phyloP scores from a whole-genome alignment of 495 filamentous ascomycete genomes.

The Pseudevernia furfuracea region DNA sequence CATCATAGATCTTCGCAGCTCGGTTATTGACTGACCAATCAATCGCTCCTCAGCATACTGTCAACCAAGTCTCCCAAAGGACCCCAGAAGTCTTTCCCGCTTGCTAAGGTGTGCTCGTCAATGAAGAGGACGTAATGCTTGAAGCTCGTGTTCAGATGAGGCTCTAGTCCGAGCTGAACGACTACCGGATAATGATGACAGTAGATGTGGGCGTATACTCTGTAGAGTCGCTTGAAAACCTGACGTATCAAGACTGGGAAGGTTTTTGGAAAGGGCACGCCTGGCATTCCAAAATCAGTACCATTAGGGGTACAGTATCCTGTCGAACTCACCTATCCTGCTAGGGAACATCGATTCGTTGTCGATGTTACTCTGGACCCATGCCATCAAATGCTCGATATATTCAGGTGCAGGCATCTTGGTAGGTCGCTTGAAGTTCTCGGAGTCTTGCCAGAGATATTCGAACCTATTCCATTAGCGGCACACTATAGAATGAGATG shows the following conservation, averaged over 20 bases:
- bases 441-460: slow-evolving; percentile 95
- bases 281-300: slow-evolving; percentile 38
- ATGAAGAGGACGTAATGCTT: slow-evolving; percentile 99
- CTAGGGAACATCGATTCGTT: slow-evolving; percentile 93
- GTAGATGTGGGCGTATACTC: slow-evolving; percentile 98
- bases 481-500: background rate
- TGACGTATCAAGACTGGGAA: slow-evolving; percentile 82
- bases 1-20: background rate
- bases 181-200: slow-evolving; percentile 99
- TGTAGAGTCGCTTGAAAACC: slow-evolving; percentile 97
- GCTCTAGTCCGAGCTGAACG: slow-evolving; percentile 88
- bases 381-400: slow-evolving; percentile 93
- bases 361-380: slow-evolving; percentile 92
- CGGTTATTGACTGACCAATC: slow-evolving; percentile 16
- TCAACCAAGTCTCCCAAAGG: slow-evolving; percentile 95
- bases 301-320: background rate
- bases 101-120: slow-evolving; percentile 81
- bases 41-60: slow-evolving; percentile 93
- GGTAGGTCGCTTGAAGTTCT: slow-evolving; percentile 87
- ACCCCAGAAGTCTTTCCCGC: slow-evolving; percentile 94
- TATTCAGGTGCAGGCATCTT: slow-evolving; percentile 97
- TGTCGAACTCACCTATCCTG: slow-evolving; percentile 60
- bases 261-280: slow-evolving; percentile 89
- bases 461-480: slow-evolving; percentile 61
- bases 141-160: slow-evolving; percentile 97